These are phyloP conservation scores for Cyphellophora attinorum DNA, from an alignment of 2,329 filamentous ascomycete genomes.

Conservation along the genomic window DNA sequence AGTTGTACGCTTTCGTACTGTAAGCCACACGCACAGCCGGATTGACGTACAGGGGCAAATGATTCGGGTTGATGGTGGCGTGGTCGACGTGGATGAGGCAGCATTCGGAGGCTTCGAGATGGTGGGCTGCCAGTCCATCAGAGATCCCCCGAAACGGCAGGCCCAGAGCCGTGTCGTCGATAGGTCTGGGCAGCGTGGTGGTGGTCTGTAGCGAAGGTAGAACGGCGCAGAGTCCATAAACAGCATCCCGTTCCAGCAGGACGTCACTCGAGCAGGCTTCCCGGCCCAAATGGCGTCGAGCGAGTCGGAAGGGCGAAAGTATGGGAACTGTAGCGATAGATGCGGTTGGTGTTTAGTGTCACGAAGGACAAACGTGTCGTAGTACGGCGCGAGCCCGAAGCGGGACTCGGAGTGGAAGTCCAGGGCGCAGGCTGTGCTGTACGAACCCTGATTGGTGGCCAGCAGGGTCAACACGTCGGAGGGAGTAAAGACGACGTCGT, in stretches of 20 bases:
- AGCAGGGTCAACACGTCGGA: constrained; percentile 48
- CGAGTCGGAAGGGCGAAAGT: constrained; percentile 42
- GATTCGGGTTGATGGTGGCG: constrained; percentile 1
- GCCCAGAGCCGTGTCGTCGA: not conserved
- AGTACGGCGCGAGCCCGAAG: constrained; percentile 48
- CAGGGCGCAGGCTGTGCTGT: constrained; percentile 60
- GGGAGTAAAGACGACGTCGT: constrained; percentile 39
- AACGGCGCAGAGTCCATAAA: constrained; percentile 44
- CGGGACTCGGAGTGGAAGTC: constrained; percentile 38
- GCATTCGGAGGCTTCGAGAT: constrained; percentile 67
- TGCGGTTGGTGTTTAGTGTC: constrained; percentile 56
- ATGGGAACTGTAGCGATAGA: constrained; percentile 59
- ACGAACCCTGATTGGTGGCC: constrained; percentile 47
- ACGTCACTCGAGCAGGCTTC: constrained; percentile 47
- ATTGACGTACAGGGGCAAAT: constrained; percentile 28
- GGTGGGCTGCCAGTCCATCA: constrained; percentile 45
- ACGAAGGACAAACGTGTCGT: constrained; percentile 64
- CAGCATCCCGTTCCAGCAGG: constrained; percentile 59
- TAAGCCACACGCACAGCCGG: constrained; percentile 31
- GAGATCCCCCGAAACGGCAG: constrained; percentile 55
- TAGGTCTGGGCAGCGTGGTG: constrained; percentile 14
- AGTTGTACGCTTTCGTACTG: constrained; percentile 25
- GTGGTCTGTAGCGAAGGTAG: constrained; percentile 22
- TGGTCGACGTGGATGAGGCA: constrained; percentile 46
- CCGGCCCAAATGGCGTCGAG: constrained; percentile 44